Evolutionary conservation across 176 grass and related monocot species (phyloP), one percentile per base, ranked within the genome.

Genomic region (Carex parvula): DNA sequence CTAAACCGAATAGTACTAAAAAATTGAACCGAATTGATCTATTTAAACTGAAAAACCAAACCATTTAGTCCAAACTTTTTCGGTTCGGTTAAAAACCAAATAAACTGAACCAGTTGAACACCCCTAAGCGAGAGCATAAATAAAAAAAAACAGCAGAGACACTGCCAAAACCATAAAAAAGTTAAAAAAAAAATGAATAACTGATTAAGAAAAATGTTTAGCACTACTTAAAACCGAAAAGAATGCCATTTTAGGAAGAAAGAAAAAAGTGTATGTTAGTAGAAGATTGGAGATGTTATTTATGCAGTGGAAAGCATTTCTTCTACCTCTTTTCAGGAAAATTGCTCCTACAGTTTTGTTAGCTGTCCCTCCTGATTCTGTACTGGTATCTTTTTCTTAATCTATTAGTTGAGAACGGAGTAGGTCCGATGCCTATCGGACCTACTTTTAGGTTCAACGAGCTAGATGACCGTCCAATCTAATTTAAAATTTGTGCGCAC

Each of bases 321-420:
- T 42, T 6, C 41, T 44, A 53, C 2, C 17, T 6, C 79, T 62
- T 17, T 71, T 85, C 79, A 98, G 95, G 91, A 87, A 48, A 63
- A 86, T 98, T 18, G 90, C 91, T 64, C 95, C 92, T 18, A 93
- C 92, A 20, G 76, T 98, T 42, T 50, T 98, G 84, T 52, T 93
- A 56, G 81, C 95, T 22, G 89, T 91, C 15, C 91, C 95, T 1
- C 24, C 88, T 1, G 95, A 98, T 68, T 89, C 88, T 14, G 86
- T 93, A 44, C 44, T 9, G 44, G 44, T 50, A 50, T 50, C 9
- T 50, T 50, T 50, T 50, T 50, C 71, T 30, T n/a, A 22, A 6
- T 73, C 4, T 50, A 13, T 21, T 72, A 72, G 41, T 3, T n/a
- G n/a, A n/a, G n/a, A n/a, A n/a, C n/a, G n/a, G n/a, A n/a, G n/a